These are phyloP conservation scores for Pythium pectinolyticum DNA, from an alignment of 352 stramenopile genomes.

Conservation along the genomic window DNA sequence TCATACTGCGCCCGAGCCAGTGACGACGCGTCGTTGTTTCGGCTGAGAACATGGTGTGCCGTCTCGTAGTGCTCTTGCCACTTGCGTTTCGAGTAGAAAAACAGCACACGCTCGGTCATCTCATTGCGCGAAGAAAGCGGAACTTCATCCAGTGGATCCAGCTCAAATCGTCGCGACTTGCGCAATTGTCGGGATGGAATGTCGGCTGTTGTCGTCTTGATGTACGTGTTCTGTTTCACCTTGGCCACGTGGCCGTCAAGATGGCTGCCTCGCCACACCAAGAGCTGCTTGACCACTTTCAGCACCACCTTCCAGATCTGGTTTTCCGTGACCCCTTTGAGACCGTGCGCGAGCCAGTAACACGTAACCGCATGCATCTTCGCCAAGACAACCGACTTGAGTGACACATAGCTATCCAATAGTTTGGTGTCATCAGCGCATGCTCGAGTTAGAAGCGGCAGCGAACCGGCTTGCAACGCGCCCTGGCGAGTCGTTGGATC, in stretches of 20 bases:
- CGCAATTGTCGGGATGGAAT: constrained; percentile 47
- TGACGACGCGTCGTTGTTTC: neutral
- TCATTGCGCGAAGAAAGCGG: constrained; percentile 62
- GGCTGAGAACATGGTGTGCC: constrained; percentile 39
- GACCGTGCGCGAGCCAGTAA: constrained; percentile 53
- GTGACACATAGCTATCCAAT: constrained; percentile 30
- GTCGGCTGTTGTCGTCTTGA: constrained; percentile 51
- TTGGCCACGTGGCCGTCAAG: constrained; percentile 42
- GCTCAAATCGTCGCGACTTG: constrained; percentile 28
- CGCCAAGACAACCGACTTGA: constrained; percentile 49
- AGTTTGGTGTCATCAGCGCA: constrained; percentile 36
- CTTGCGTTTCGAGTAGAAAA: constrained; percentile 63
- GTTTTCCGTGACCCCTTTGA: constrained; percentile 51
- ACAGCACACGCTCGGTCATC: constrained; percentile 59
- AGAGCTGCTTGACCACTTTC: constrained; percentile 45
- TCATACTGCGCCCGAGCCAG: constrained; percentile 37
- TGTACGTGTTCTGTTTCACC: constrained; percentile 52
- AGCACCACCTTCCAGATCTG: constrained; percentile 54
- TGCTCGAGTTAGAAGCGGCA: constrained; percentile 39
- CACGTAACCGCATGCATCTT: constrained; percentile 39
- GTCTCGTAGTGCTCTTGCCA: constrained; percentile 66
- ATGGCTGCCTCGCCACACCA: constrained; percentile 57
- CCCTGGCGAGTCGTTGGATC: constrained; percentile 31
- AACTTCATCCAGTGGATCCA: constrained; percentile 25
- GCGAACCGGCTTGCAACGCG: constrained; percentile 40